Percentiles rank a stretch among this genome's conserved stretches.
These are phyloP conservation scores for Neurospora sp. DNA, from an alignment of 2,329 filamentous ascomycete species.

Conservation along the genomic window DNA sequence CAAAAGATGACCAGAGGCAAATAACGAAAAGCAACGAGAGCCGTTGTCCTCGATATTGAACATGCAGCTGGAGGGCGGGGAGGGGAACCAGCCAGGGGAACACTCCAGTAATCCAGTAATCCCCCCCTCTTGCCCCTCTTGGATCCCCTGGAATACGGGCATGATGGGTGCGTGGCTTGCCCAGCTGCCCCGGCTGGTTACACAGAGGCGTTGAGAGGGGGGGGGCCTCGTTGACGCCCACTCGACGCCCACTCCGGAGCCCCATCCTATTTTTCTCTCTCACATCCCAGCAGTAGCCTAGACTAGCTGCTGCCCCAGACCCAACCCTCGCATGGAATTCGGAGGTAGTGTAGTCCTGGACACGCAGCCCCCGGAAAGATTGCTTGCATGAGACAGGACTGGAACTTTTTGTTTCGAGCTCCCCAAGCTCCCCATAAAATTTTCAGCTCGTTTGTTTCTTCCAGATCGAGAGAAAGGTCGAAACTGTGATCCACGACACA, in stretches of 20 bases:
- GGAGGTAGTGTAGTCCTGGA: not conserved
- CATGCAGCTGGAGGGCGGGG: no score
- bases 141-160: no score
- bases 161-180: no score
- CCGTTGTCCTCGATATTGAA: not conserved
- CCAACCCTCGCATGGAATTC: not conserved
- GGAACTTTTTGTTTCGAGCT: not conserved
- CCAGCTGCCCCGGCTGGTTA: no score
- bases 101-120: no score
- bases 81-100: no score
- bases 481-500: not conserved
- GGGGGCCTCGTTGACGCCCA: not conserved
- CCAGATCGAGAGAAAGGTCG: not conserved
- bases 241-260: not conserved
- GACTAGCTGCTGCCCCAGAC: not conserved
- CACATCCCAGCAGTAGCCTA: not conserved
- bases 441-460: not conserved
- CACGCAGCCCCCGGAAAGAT: not conserved
- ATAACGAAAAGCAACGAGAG: not conserved
- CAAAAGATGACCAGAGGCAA: not conserved
- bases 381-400: not conserved
- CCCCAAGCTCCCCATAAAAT: not conserved
- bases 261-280: not conserved
- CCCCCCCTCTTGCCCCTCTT: no score
- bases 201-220: no score